Evolutionary conservation across 2,329 filamentous ascomycete species (phyloP), one percentile per base, ranked within the genome.

Genomic region (Colletotrichum musicola): DNA sequence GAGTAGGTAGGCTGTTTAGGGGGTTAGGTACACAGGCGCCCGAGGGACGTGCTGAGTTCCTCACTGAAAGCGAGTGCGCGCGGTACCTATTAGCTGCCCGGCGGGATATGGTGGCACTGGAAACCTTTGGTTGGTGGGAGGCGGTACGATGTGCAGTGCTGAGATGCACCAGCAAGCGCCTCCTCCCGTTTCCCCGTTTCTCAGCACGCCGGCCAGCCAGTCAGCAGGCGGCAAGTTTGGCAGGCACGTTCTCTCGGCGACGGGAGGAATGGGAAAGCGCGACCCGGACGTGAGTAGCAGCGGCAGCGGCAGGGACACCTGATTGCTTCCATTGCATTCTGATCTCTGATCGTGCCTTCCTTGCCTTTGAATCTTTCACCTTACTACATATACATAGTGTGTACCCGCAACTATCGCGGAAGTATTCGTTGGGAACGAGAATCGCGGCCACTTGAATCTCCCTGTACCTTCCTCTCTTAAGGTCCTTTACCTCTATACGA

Each of bases 251-350:
- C 62, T 65, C 40, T 61, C 55, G 25, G 35, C 62, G 22, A 65
- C 55, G 49, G 51, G 64, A 63, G 59, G 64, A 67, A 67, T 67
- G 64, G 54, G 44, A 46, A 63, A 44, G 44, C 59, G 59, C 51
- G 42, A 66, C 50, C 27, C 49, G n/a, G 57, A 57, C 63, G 50
- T 66, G 50, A 40, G 30, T 46, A 55, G 63, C 40, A 60, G 30
- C 30, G 30, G 30, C 27, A 25, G 55, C 56, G 62, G 57, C 56
- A 63, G 53, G 35, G 61, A 40, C 25, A n/a, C 40, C 12, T 13
- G 13, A 25, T 60, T 54, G 30, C 10, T 35, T 35, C 22, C 22
- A 4, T 25, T 30, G 27, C 27, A 9, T 35, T 10, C 30, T 35
- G 7, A 10, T 35, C 30, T 27, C 30, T 44, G 42, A 56, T 63